Evolutionary conservation across 108 stramenopile genomes (phyloP).

Genomic region (Pseudonitzschia multistriata): DNA sequence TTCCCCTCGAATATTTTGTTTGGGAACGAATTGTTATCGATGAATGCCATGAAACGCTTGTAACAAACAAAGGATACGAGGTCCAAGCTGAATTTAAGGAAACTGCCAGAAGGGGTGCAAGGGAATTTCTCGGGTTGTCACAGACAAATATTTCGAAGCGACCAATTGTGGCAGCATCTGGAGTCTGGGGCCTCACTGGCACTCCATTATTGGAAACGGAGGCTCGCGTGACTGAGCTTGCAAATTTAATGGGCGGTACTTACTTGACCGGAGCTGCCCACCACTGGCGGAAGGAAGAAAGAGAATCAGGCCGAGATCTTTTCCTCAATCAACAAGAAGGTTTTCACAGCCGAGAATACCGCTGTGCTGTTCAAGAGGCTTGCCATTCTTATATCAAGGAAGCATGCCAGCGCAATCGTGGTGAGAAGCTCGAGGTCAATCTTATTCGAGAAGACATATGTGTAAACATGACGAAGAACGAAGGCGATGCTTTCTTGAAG

Average conservation of each 20-base stretch:
- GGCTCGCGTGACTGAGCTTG: constrained; percentile 69
- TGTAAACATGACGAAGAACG: constrained; percentile 14
- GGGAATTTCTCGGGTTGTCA: constrained; percentile 69
- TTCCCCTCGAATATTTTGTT: constrained; percentile 75
- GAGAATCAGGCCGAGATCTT: constrained; percentile 62
- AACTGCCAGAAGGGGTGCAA: constrained; percentile 58
- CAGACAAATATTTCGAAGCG: constrained; percentile 41
- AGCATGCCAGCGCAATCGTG: constrained; percentile 51
- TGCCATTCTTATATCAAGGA: constrained; percentile 50
- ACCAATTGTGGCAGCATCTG: constrained; percentile 6
- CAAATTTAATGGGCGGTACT: constrained; percentile 70
- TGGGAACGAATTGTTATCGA: constrained; percentile 78
- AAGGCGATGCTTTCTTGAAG: constrained; percentile 20
- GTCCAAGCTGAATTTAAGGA: constrained; percentile 33
- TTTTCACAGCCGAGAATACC: constrained; percentile 57
- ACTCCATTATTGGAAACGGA: constrained; percentile 72
- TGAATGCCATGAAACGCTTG: constrained; percentile 68
- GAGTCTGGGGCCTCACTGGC: constrained; percentile 71
- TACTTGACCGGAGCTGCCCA: constrained; percentile 61
- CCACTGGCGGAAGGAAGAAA: constrained; percentile 71
- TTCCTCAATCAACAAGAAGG: constrained; percentile 61
- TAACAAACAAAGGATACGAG: constrained; percentile 17
- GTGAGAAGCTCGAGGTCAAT: constrained; percentile 47
- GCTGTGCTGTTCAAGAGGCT: constrained; percentile 46
- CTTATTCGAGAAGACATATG: constrained; percentile 33